These are phyloP conservation scores for Suillus tomentosus DNA, from an alignment of 768 basidiomycete species.

Conservation along the genomic window DNA sequence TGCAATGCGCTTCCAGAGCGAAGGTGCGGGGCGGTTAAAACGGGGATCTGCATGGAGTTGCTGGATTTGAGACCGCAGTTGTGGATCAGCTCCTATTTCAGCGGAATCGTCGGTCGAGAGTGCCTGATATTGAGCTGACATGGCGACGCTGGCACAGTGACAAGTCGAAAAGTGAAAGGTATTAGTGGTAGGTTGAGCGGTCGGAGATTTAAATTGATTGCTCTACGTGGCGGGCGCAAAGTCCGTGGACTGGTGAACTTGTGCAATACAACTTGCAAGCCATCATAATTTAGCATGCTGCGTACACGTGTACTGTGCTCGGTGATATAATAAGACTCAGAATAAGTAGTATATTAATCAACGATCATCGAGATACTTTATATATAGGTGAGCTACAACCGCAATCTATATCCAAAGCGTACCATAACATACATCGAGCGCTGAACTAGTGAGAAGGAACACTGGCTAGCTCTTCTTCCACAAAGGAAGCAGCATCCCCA, in stretches of 20 bases:
- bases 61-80: slow-evolving; percentile 7
- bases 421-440: neutral
- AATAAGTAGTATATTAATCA: neutral
- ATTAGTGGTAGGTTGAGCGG: neutral
- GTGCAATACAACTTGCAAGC: neutral
- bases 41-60: slow-evolving; percentile 27
- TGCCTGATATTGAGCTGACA: slow-evolving; percentile 1
- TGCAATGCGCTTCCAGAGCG: slow-evolving; percentile 48
- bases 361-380: neutral
- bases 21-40: slow-evolving; percentile 42
- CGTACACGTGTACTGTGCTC: neutral
- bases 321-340: neutral
- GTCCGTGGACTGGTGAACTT: too few species aligned
- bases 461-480: neutral
- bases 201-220: slow-evolving; percentile 3
- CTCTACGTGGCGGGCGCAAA: neutral
- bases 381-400: neutral
- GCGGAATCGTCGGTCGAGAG: slow-evolving; percentile 2
- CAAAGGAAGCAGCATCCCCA: neutral
- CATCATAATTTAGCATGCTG: neutral
- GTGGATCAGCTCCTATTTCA: neutral
- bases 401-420: neutral
- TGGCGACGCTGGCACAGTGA: neutral
- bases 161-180: neutral
- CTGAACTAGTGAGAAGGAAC: neutral